phyloP scores from a whole-genome alignment of 2,329 filamentous ascomycete species.

The Xylaria hypoxylon region DNA sequence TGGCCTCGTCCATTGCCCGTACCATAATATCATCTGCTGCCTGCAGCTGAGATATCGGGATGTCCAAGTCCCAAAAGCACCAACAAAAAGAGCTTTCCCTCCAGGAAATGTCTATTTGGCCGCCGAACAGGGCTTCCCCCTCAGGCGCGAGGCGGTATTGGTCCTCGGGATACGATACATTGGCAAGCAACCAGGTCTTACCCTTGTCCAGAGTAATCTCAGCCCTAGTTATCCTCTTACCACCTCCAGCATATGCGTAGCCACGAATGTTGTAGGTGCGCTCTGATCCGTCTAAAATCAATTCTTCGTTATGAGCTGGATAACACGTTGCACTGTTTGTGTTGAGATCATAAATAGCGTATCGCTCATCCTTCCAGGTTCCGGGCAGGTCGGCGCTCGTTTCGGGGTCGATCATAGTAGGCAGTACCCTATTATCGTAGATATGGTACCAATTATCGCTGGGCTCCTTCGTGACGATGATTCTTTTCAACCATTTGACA shows the following conservation, averaged over 20 bases:
- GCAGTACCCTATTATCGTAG: conserved; percentile 90
- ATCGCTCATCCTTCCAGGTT: conserved; percentile 89
- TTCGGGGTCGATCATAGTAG: conserved; percentile 86
- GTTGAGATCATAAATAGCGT: conserved; percentile 92
- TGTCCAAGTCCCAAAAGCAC: conserved; percentile 87
- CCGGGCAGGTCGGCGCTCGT: conserved; percentile 77
- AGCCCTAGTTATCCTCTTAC: conserved; percentile 82
- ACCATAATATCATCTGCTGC: conserved; percentile 80
- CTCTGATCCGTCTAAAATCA: conserved; percentile 62
- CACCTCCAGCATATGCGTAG: conserved; percentile 90
- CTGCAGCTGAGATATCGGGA: conserved; percentile 71
- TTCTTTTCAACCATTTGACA: conserved; percentile 89
- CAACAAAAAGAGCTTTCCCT: conserved; percentile 87
- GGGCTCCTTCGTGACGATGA: conserved; percentile 80
- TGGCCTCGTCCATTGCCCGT: conserved; percentile 88
- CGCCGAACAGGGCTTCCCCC: conserved; percentile 76
- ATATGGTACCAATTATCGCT: conserved; percentile 97
- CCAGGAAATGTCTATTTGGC: conserved; percentile 82
- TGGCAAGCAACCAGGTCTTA: conserved; percentile 80
- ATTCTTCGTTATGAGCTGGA: conserved; percentile 79
- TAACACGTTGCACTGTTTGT: conserved; percentile 85
- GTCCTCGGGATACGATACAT: conserved; percentile 87
- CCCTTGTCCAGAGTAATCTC: conserved; percentile 88
- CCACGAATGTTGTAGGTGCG: conserved; percentile 75
- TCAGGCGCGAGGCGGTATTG: conserved; percentile 75